Evolutionary conservation across 352 stramenopile genomes (phyloP), one percentile per base, ranked within the genome.

Genomic region (Pythium sukuiense): DNA sequence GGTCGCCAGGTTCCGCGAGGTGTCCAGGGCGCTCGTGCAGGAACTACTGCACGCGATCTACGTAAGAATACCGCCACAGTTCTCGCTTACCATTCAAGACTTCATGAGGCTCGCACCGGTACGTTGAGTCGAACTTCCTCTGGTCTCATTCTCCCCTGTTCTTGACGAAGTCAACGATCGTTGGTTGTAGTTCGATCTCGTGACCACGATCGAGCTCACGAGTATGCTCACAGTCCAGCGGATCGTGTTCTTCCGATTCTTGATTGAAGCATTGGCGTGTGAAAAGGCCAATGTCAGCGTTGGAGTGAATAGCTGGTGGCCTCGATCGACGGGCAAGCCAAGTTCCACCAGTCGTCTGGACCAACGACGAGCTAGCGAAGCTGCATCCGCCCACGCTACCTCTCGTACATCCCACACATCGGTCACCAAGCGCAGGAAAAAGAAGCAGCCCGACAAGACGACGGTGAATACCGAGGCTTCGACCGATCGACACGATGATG

Each of bases 221-320:
- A 88, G 73, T 67, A 57, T 89, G 18, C 35, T 91, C 32, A 59
- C 65, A 27, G 62, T 85, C 6, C 83, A 89, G 57, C 77, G 83
- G 18, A 58, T 91, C 26, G 65, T 88, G 7, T 88, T 81, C 50
- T 87, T 87, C 37, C 79, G 79, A 5, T 83, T 79, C 39, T 71
- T 88, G 4, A 67, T 87, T 12, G 61, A 83, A 7, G 62, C 74
- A 24, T 60, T 86, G 8, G 63, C 69, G 52, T 54, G 16, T 0
- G 74, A 84, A 59, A 56, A 59, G 27, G 35, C 55, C 8, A 65
- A 35, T 6, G 2, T 45, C 37, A 29, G 37, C n/a, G 29, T 18
- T 13, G 55, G 29, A 3, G 52, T 24, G n/a, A 63, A 69, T 24
- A 39, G 16, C 26, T 63, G 55, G 62, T 67, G 61, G 61, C 62